Evolutionary conservation across 2,329 filamentous ascomycete genomes (phyloP).

Genomic region (Nannizzia gypsea): DNA sequence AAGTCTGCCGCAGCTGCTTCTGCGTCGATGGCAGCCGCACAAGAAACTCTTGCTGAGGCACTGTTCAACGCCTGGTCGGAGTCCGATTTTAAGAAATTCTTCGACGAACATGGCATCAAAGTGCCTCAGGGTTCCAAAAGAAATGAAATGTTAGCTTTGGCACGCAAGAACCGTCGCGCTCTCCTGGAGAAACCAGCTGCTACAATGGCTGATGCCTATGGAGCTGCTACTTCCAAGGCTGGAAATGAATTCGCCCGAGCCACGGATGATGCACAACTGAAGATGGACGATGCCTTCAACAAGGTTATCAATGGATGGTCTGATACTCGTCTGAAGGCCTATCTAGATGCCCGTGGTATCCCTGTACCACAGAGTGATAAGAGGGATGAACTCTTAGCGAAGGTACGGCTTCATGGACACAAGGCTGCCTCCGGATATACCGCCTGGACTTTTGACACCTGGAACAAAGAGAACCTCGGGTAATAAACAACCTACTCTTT

Average conservation of each 20-base stretch:
- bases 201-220: slow-evolving; percentile 38
- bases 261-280: slow-evolving; percentile 54
- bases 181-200: slow-evolving; percentile 22
- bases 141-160: slow-evolving; percentile 80
- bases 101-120: slow-evolving; percentile 77
- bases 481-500: slow-evolving; percentile 15
- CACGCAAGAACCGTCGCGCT: slow-evolving; percentile 74
- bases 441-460: slow-evolving; percentile 70
- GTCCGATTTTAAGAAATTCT: slow-evolving; percentile 79
- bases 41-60: slow-evolving; percentile 65
- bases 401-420: slow-evolving; percentile 62
- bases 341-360: slow-evolving; percentile 63
- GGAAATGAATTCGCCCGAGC: slow-evolving; percentile 67
- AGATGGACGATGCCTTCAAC: slow-evolving; percentile 56
- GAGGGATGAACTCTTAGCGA: slow-evolving; percentile 59
- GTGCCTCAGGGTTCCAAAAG: slow-evolving; percentile 85
- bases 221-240: slow-evolving; percentile 62
- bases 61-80: slow-evolving; percentile 87
- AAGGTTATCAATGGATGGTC: slow-evolving; percentile 54
- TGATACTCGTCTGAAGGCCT: slow-evolving; percentile 64
- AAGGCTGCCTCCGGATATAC: slow-evolving; percentile 56
- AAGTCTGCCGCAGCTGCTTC: slow-evolving; percentile 49
- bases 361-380: slow-evolving; percentile 61
- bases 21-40: slow-evolving; percentile 55
- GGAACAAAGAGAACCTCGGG: slow-evolving; percentile 59